These are phyloP conservation scores for Aciculoconidium aculeatum DNA, from an alignment of 805 yeast genomes.

Conservation along the genomic window DNA sequence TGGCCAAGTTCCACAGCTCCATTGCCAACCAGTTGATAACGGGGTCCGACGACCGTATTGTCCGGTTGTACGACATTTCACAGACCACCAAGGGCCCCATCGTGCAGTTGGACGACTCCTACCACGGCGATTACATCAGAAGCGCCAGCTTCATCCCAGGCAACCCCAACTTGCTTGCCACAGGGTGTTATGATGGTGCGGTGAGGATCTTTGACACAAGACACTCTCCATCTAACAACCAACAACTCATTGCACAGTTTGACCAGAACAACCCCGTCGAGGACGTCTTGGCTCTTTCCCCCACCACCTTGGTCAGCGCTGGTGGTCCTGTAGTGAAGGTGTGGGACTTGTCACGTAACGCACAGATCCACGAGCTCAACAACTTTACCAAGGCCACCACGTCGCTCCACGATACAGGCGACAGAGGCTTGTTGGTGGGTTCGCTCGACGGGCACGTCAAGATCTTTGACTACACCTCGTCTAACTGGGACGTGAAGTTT, in stretches of 20 bases:
- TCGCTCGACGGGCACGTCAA: slow-evolving; percentile 97
- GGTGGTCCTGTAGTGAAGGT: slow-evolving; percentile 79
- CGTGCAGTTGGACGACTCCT: slow-evolving; percentile 49
- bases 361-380: slow-evolving; percentile 62
- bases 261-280: slow-evolving; percentile 80
- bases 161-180: slow-evolving; percentile 72
- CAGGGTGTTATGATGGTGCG: slow-evolving; percentile 91
- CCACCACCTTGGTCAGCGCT: slow-evolving; percentile 73
- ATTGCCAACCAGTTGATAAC: slow-evolving; percentile 70
- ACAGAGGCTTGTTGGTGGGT: slow-evolving; percentile 82
- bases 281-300: slow-evolving; percentile 65
- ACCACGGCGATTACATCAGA: slow-evolving; percentile 85
- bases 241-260: slow-evolving; percentile 56
- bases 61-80: slow-evolving; percentile 82
- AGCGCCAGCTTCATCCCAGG: slow-evolving; percentile 71
- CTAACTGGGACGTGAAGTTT: slow-evolving; percentile 81
- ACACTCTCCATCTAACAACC: slow-evolving; percentile 16
- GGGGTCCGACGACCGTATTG: slow-evolving; percentile 87
- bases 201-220: slow-evolving; percentile 84
- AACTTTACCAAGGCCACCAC: slow-evolving; percentile 95
- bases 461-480: slow-evolving; percentile 71
- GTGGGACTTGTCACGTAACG: slow-evolving; percentile 86
- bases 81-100: slow-evolving; percentile 67
- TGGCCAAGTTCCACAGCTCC: slow-evolving; percentile 84
- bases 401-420: slow-evolving; percentile 67